A percentile compares a stretch with the other conserved stretches of the same genome.
These are phyloP conservation scores for Diplosphaera chodatii DNA, from an alignment of 139 green algal genomes.

Conservation along the genomic window DNA sequence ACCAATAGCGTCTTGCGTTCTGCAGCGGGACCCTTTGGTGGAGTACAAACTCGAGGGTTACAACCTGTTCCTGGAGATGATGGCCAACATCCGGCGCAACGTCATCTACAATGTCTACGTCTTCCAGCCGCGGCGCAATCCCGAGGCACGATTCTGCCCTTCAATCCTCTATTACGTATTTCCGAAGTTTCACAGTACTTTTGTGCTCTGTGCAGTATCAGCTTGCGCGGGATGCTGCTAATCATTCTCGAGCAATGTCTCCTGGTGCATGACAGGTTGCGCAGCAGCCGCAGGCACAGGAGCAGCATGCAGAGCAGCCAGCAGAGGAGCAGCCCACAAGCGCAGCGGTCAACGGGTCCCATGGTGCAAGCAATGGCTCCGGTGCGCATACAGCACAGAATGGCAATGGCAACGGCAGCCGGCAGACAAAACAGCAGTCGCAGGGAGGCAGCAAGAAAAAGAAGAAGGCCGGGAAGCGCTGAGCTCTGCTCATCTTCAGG, in stretches of 20 bases:
- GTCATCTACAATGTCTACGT: constrained; percentile 97
- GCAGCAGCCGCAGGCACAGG: constrained; percentile 2
- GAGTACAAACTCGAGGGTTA: constrained; percentile 99
- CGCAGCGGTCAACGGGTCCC: not conserved
- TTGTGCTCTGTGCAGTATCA: too few relatives aligned
- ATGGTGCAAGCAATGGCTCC: not conserved
- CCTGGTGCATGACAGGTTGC: not conserved
- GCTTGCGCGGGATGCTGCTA: too few relatives aligned
- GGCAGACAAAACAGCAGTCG: constrained; percentile 6
- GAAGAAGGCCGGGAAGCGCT: not conserved
- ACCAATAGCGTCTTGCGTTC: not conserved
- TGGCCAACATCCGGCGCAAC: constrained; percentile 87
- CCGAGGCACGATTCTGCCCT: not conserved
- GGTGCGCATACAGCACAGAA: not conserved
- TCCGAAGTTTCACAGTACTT: too few relatives aligned
- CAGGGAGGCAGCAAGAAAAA: constrained; percentile 3
- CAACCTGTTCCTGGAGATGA: constrained; percentile 82
- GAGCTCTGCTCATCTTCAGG: not conserved
- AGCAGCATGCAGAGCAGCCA: not conserved
- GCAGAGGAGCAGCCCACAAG: not conserved
- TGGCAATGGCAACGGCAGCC: not conserved
- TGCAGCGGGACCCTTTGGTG: constrained; percentile 86
- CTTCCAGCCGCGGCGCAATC: constrained; percentile 51
- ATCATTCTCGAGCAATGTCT: too few relatives aligned
- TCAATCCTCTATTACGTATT: too few relatives aligned